Base-by-base conservation (phyloP, 2,329 filamentous ascomycete species). In the Cucurbitaria berberidis region DNA sequence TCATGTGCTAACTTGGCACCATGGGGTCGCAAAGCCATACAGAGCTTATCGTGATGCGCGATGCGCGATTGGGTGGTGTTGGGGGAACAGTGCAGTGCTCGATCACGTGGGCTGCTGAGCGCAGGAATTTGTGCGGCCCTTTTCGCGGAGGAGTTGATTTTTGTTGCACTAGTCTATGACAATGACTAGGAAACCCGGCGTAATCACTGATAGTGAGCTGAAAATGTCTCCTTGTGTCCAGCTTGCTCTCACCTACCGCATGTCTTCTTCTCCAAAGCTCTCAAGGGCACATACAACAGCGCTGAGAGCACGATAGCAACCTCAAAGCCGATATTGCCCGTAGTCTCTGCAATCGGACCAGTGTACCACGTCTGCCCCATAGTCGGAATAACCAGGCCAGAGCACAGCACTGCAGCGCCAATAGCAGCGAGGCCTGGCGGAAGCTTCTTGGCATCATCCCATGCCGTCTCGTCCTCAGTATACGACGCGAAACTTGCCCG, bases 271-370 rank as follows among this genome's bases (percentile, higher is more conserved):
- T 82, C 79, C 35, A 77, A 19, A 44, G 61, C 63, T 30, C 79
- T 67, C 32, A 81, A 64, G 3, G 78, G 78, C 6, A 80, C 51
- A 56, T 82, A 81, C 21, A 81, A 57, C 49, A 78, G 38, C n/a
- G 71, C 72, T 8, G 76, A 77, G 10, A 81, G 66, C 24, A 78
- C 77, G 63, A 88, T 82, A 0, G 85, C 85, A 68, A 86, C 73
- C 75, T 89, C 86, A 51, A 89, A 87, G 0, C 86, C 86, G 67
- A 89, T 83, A 58, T 89, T 86, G 0, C 86, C 86, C 10, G 85
- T 86, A 30, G 63, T 80, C 69, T 79, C 72, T 0, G 84, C 85
- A 60, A 88, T 82, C 0, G 85, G 85, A 0, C 85, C 85, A 8
- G 78, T 82, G 64, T 81, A 87, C 84, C 84, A 87, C 3, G 79